Evolutionary conservation across 805 yeast species (phyloP).

Genomic region (Candida easanensis): DNA sequence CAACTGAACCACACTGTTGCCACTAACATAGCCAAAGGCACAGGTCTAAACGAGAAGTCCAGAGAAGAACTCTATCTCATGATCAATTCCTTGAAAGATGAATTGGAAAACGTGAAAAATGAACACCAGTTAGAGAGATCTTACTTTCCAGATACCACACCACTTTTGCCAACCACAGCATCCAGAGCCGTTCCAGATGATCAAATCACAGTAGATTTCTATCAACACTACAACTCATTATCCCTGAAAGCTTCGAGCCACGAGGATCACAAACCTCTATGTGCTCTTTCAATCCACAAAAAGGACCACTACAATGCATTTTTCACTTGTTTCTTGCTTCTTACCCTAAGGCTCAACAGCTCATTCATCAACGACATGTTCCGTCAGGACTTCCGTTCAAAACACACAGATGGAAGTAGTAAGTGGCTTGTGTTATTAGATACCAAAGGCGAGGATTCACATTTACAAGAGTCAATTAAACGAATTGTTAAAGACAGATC

Average conservation of each 20-base stretch:
- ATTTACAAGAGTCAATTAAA: constrained; percentile 6
- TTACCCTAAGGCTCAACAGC: constrained; percentile 11
- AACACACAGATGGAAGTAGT: constrained; percentile 18
- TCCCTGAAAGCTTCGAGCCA: constrained; percentile 19
- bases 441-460: constrained; percentile 10
- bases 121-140: background rate
- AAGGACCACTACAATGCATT: constrained; percentile 22
- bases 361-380: constrained; percentile 3
- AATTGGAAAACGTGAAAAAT: constrained; percentile 1
- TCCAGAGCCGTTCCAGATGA: background rate
- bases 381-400: constrained; percentile 13
- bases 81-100: background rate
- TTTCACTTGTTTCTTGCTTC: constrained; percentile 14
- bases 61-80: constrained; percentile 4
- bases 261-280: constrained; percentile 24
- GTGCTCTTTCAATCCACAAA: constrained; percentile 14
- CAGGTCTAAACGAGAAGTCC: constrained; percentile 1
- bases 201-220: constrained; percentile 14
- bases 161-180: background rate
- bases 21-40: constrained; percentile 2
- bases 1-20: background rate
- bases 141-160: background rate
- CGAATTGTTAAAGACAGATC: constrained; percentile 12
- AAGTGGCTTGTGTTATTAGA: constrained; percentile 23
- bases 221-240: constrained; percentile 14